Percentiles rank a stretch among this genome's conserved stretches.
Conservation (phyloP, 345 rosid genomes). For the Eucalyptus cladocalyx region DNA sequence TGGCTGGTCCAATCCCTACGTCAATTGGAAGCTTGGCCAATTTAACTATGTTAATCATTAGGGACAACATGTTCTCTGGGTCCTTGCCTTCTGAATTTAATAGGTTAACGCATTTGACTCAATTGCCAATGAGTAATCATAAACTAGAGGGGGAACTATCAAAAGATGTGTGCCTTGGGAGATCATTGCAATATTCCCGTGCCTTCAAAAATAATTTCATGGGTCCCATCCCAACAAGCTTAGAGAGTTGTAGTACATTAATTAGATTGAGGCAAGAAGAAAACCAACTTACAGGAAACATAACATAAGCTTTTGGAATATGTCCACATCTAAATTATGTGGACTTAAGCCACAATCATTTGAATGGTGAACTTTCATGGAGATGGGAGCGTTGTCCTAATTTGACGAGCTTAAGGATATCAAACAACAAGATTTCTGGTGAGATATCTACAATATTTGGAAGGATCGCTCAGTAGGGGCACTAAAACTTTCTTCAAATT, state of each 20-base stretch:
- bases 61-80: too few species aligned
- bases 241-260: constrained; percentile 1
- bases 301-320: not conserved
- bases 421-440: not conserved
- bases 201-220: not conserved
- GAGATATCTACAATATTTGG: not conserved
- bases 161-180: not conserved
- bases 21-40: rapidly evolving
- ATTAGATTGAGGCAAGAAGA: not conserved
- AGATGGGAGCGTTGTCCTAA: not conserved
- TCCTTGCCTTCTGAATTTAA: not conserved
- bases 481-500: not conserved
- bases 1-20: too few species aligned
- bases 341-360: not conserved
- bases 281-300: constrained; percentile 5
- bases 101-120: too few species aligned
- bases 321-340: not conserved
- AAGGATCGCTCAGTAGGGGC: not conserved
- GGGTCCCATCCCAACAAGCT: not conserved
- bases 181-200: rapidly evolving
- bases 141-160: not conserved
- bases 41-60: rapidly evolving
- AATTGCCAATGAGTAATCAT: not conserved
- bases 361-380: not conserved
- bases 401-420: not conserved